Percentiles rank a stretch among this genome's conserved stretches.
Conservation (phyloP, 495 filamentous ascomycete genomes). For the Pseudevernia furfuracea region DNA sequence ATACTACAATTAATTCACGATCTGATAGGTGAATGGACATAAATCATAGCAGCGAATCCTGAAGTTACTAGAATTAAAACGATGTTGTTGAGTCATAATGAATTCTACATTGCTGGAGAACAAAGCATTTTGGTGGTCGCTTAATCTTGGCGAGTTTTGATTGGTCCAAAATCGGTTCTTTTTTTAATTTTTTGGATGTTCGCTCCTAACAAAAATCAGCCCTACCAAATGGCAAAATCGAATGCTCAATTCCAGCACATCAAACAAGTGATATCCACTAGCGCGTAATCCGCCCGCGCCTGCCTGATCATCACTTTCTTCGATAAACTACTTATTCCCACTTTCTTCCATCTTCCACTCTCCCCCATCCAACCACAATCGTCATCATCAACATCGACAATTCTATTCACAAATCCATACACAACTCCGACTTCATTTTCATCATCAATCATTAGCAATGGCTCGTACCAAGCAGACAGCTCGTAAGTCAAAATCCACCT, state of each 20-base stretch:
- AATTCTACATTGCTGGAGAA: constrained; percentile 11
- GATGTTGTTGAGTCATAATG: constrained; percentile 6
- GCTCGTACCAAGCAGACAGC: constrained; percentile 99
- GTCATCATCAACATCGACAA: constrained; percentile 45
- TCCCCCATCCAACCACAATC: constrained; percentile 33
- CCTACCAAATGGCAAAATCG: constrained; percentile 35
- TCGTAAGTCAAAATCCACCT: constrained; percentile 54
- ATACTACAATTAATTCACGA: not conserved
- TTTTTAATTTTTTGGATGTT: constrained; percentile 4
- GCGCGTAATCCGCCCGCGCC: constrained; percentile 20
- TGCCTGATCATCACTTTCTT: constrained; percentile 29
- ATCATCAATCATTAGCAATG: constrained; percentile 55
- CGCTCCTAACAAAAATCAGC: constrained; percentile 29
- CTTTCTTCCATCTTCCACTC: constrained; percentile 38
- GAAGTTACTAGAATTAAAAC: constrained; percentile 13
- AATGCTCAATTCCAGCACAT: constrained; percentile 30
- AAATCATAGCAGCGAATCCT: not conserved
- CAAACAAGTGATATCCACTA: constrained; percentile 24
- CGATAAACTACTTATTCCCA: constrained; percentile 39
- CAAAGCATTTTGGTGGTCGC: constrained; percentile 7
- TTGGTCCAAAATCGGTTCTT: constrained; percentile 15
- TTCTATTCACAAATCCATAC: constrained; percentile 29
- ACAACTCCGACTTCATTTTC: constrained; percentile 31
- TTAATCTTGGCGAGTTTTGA: constrained; percentile 15
- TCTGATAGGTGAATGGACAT: not conserved